Base-by-base conservation (phyloP, 2,329 filamentous ascomycete species). In the Colletotrichum orbiculare region DNA sequence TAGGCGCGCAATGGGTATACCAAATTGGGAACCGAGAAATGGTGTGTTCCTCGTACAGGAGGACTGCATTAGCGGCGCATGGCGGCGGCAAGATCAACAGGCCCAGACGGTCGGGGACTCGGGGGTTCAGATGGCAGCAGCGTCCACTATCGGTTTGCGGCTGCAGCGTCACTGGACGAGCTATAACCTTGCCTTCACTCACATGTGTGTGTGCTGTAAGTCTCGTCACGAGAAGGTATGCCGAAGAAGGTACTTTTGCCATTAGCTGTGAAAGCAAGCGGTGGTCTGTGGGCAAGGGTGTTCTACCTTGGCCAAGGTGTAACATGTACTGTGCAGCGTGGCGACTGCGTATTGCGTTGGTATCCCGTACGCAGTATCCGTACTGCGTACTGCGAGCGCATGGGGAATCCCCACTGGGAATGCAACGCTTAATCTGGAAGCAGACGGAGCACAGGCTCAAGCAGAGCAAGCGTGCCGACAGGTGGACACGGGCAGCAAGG, bases 371-470 rank as follows among this genome's bases (percentile, higher is more conserved):
- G 25, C 25, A 25, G 25, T 25, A 25, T 17, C 2, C 4, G 25
- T 25, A 25, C 17, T 17, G 17, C 17, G 25, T 25, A 25, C 25
- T 25, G 25, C 4, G 25, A 25, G 25, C 52, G 58, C 34, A 52
- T 56, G 52, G 50, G 35, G 25, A 12, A 15, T 13, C 58, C 38
- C 53, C 46, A 42, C 62, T 9, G 38, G 9, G 55, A 25, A 42
- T 64, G 42, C 55, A 11, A 60, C 61, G 55, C 61, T 64, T 60
- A 54, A 64, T 64, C 55, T 64, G 61, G 42, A 50, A 46, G 12
- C 11, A 41, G 56, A 57, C 58, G 52, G 63, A 54, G 47, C 38
- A 54, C 58, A 66, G 58, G 46, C 35, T 41, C 58, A 35, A 48
- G 25, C 52, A 66, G 52, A 66, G 42, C 52, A 66, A 47, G n/a